Evolutionary conservation across 805 yeast genomes (phyloP).

Genomic region (Sugiyamaella lignohabitans): DNA sequence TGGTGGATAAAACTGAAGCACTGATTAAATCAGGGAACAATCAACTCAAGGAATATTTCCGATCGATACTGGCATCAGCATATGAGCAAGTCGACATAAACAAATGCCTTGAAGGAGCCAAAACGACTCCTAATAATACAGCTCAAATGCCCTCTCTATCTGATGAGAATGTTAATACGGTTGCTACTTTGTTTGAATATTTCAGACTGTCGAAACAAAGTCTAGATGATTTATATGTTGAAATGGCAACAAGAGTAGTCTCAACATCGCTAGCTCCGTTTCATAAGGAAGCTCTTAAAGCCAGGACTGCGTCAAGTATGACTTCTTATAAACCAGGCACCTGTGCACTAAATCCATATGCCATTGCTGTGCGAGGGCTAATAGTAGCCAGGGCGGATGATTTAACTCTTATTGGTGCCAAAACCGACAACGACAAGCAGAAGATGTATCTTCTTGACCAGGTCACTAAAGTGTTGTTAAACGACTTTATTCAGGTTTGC

Average conservation of each 20-base stretch:
- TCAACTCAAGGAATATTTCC: slow-evolving; percentile 46
- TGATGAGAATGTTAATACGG: slow-evolving; percentile 28
- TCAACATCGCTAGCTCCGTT: slow-evolving; percentile 16
- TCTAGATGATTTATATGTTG: slow-evolving; percentile 22
- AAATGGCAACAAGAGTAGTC: slow-evolving; percentile 18
- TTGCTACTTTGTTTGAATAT: slow-evolving; percentile 40
- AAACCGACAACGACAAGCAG: slow-evolving; percentile 25
- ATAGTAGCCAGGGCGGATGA: slow-evolving; percentile 47
- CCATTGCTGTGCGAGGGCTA: slow-evolving; percentile 45
- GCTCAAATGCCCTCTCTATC: slow-evolving; percentile 27
- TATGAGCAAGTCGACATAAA: slow-evolving; percentile 43
- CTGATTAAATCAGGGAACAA: slow-evolving; percentile 53
- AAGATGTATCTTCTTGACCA: slow-evolving; percentile 29
- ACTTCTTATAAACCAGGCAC: slow-evolving; percentile 48
- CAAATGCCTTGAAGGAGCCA: slow-evolving; percentile 34
- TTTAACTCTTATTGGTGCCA: slow-evolving; percentile 37
- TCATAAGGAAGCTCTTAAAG: slow-evolving; percentile 10
- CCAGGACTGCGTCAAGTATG: slow-evolving; percentile 1
- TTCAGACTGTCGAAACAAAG: slow-evolving; percentile 33
- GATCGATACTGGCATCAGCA: slow-evolving; percentile 36
- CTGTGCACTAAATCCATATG: slow-evolving; percentile 50
- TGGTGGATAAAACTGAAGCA: slow-evolving; percentile 48
- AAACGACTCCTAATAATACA: slow-evolving; percentile 38
- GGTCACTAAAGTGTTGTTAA: slow-evolving; percentile 34
- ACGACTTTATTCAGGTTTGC: slow-evolving; percentile 37